Evolutionary conservation across 495 filamentous ascomycete genomes (phyloP).

Genomic region (Aspergillus mulundensis): DNA sequence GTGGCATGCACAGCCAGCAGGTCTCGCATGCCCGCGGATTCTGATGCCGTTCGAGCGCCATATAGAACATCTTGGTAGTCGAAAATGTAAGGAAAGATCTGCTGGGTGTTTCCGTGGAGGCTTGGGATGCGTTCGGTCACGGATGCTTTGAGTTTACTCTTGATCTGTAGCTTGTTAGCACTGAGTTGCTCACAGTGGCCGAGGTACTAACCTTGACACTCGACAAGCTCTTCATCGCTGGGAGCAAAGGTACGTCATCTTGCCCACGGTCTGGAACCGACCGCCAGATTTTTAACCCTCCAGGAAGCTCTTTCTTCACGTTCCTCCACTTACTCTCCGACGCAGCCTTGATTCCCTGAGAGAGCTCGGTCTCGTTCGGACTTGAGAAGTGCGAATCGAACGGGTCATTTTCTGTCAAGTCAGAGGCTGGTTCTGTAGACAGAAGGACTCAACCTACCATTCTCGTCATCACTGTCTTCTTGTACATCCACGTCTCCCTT

Average conservation of each 20-base stretch:
- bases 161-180: conserved; percentile 30
- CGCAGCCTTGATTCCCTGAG: conserved; percentile 48
- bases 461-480: conserved; percentile 42
- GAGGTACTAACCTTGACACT: conserved; percentile 33
- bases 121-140: conserved; percentile 31
- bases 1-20: conserved; percentile 78
- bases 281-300: conserved; percentile 44
- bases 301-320: conserved; percentile 33
- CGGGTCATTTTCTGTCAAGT: conserved; percentile 52
- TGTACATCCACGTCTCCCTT: conserved; percentile 39
- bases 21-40: conserved; percentile 61
- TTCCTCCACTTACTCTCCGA: conserved; percentile 55
- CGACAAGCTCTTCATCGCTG: conserved; percentile 33
- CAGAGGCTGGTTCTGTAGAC: not conserved
- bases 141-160: conserved; percentile 39
- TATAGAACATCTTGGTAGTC: conserved; percentile 80
- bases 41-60: conserved; percentile 61
- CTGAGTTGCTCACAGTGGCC: no score
- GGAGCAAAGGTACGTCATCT: conserved; percentile 26
- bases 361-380: conserved; percentile 54
- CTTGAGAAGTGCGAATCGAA: conserved; percentile 76
- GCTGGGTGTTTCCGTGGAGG: conserved; percentile 30
- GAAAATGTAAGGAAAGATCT: conserved; percentile 48
- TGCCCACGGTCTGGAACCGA: conserved; percentile 34
- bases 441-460: conserved; percentile 14